Percentiles rank a stretch among this genome's conserved stretches.
Evolutionary conservation across 495 filamentous ascomycete species (phyloP).

Genomic region (Xylaria sp.): DNA sequence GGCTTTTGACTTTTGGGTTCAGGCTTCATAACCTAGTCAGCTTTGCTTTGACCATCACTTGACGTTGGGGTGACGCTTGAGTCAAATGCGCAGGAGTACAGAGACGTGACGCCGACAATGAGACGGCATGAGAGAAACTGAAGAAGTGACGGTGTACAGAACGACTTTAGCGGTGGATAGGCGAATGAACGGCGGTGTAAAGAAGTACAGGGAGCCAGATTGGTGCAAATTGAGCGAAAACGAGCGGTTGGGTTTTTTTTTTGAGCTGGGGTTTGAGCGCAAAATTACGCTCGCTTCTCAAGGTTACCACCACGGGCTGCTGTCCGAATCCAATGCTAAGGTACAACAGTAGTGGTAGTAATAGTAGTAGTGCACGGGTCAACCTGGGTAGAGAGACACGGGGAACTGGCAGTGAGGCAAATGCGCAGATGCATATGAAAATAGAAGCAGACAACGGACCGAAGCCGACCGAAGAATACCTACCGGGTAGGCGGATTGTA

Average conservation of each 20-base stretch:
- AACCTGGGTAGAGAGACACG: background rate
- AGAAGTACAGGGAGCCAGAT: conserved; percentile 4
- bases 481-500: conserved; percentile 1
- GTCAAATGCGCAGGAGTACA: conserved; percentile 17
- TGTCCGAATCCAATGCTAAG: background rate
- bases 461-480: conserved; percentile 1
- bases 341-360: no score
- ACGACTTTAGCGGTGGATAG: conserved; percentile 12
- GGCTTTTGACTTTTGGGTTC: background rate
- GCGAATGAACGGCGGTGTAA: background rate
- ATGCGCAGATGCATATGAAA: background rate
- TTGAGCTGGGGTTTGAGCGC: background rate
- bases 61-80: conserved; percentile 26
- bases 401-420: background rate
- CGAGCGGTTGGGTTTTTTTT: background rate
- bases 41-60: conserved; percentile 19
- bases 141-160: conserved; percentile 20
- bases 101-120: conserved; percentile 5
- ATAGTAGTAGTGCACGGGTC: no score
- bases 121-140: conserved; percentile 6
- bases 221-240: conserved; percentile 21
- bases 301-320: background rate
- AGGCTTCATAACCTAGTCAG: conserved; percentile 7
- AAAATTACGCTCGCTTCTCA: conserved; percentile 8
- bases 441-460: conserved; percentile 11